Evolutionary conservation across 192 early-diverging fungal species (phyloP).

Genomic region (Chytriomyces confervae): DNA sequence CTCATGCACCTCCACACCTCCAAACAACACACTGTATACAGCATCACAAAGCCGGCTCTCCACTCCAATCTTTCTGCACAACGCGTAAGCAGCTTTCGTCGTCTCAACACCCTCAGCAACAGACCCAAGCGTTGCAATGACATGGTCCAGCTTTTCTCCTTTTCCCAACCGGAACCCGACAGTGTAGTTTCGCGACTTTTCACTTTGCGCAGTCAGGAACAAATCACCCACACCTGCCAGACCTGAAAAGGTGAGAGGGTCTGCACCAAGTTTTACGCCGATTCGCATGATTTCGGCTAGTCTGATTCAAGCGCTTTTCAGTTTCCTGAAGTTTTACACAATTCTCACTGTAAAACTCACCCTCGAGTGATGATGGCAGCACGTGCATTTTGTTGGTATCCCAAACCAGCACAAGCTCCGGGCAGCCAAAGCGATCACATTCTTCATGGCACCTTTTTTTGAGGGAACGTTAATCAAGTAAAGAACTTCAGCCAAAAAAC

Average conservation of each 20-base stretch:
- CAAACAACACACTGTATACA: slow-evolving; percentile 49
- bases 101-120: slow-evolving; percentile 62
- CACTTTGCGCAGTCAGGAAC: slow-evolving; percentile 52
- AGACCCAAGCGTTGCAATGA: slow-evolving; percentile 52
- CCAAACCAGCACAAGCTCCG: slow-evolving; percentile 53
- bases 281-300: slow-evolving; percentile 54
- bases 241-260: slow-evolving; percentile 59
- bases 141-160: slow-evolving; percentile 54
- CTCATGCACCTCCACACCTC: slow-evolving; percentile 38
- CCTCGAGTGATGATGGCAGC: slow-evolving; percentile 61
- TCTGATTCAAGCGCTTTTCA: slow-evolving; percentile 1
- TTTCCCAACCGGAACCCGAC: slow-evolving; percentile 57
- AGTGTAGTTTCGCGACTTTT: slow-evolving; percentile 62
- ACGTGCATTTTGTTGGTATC: slow-evolving; percentile 56
- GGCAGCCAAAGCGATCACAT: slow-evolving; percentile 59
- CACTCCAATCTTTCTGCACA: slow-evolving; percentile 46
- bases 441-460: slow-evolving; percentile 48
- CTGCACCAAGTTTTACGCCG: slow-evolving; percentile 56
- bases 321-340: too few species aligned
- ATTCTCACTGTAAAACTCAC: not conserved
- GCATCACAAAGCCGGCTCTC: slow-evolving; percentile 52
- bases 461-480: too few species aligned
- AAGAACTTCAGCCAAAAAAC: too few species aligned
- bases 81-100: slow-evolving; percentile 52
- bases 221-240: slow-evolving; percentile 55